Evolutionary conservation across 148 eudicot species (phyloP), one percentile per base, ranked within the genome.

Genomic region (Persicaria tinctoria): DNA sequence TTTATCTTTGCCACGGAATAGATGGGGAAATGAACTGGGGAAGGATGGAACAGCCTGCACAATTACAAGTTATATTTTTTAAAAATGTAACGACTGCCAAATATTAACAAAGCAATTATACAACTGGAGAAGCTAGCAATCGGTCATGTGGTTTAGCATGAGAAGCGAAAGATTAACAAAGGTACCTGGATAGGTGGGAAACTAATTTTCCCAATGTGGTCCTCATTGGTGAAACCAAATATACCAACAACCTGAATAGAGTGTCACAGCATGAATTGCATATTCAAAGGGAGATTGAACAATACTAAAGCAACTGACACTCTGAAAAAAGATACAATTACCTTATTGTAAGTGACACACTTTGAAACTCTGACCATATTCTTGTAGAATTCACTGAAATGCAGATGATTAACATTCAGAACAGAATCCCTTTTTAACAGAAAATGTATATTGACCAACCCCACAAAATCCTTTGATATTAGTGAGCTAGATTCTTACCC

Each of bases 11-110:
- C 84, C 89, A 54, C 86, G 73, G 76, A 94, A 94, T 54, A 94
- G 85, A 84, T 94, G 98, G 20, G 98, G 98, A 78, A 94, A 94
- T 68, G 98, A 92, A 80, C 88, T 94, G 50, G 97, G 91, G 79
- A 94, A 94, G 7, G 98, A 89, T 60, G 98, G 98, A 82, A 87
- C 98, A 78, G 98, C 98, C 98, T 94, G 91, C 79, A 64, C 63
- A 47, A 23, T 44, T 32, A 71, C 46, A 77, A 13, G 48, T 41
- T 41, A 68, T 44, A 68, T 16, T 12, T 41, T 10, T 53, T 0
- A 1, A 9, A 32, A 38, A 66, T 23, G n/a, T 11, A 66, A 4
- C 3, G 45, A 66, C 44, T 11, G 16, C 27, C 46, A 66, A 53
- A 78, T 18, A 44, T 4, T 68, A 38, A 51, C 27, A 57, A 27